A percentile compares a stretch with the other conserved stretches of the same genome.
Conservation (phyloP, 176 grass and related monocot genomes). For the Aegilops umbellulata region DNA sequence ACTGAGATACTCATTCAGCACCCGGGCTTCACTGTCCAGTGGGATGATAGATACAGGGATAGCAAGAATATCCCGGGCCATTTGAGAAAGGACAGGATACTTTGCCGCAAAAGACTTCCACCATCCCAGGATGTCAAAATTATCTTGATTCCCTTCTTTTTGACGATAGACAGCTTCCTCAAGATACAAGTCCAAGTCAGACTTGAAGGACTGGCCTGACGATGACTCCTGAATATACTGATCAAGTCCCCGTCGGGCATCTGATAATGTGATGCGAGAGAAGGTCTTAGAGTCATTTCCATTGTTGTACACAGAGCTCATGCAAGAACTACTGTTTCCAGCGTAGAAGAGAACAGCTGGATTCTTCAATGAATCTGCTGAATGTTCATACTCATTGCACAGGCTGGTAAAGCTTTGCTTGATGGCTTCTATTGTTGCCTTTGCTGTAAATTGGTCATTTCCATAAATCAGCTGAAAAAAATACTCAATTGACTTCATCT, state of each 20-base stretch:
- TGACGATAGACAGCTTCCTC: slow-evolving; percentile 88
- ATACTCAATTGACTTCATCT: slow-evolving; percentile 99
- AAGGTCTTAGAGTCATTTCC: slow-evolving; percentile 75
- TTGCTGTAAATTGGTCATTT: slow-evolving; percentile 69
- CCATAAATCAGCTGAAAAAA: slow-evolving; percentile 85
- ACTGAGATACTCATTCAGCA: slow-evolving; percentile 90
- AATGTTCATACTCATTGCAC: slow-evolving; percentile 85
- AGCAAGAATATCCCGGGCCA: slow-evolving; percentile 88
- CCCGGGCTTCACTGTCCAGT: slow-evolving; percentile 69
- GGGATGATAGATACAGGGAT: slow-evolving; percentile 83
- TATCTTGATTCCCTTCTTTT: slow-evolving; percentile 72
- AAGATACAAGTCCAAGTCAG: slow-evolving; percentile 95
- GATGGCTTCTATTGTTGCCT: slow-evolving; percentile 65
- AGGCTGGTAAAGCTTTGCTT: slow-evolving; percentile 74
- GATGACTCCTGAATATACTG: slow-evolving; percentile 97
- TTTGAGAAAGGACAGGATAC: slow-evolving; percentile 92
- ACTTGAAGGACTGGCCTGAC: slow-evolving; percentile 80
- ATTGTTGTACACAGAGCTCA: slow-evolving; percentile 55
- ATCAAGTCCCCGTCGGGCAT: slow-evolving; percentile 92
- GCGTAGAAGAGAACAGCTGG: slow-evolving; percentile 68
- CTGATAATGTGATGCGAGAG: slow-evolving; percentile 89
- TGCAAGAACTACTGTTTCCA: slow-evolving; percentile 58
- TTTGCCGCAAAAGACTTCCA: slow-evolving; percentile 96
- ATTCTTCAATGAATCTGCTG: slow-evolving; percentile 73
- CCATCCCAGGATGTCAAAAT: slow-evolving; percentile 96